Evolutionary conservation across 2,329 filamentous ascomycete species (phyloP).

Genomic region (Fusarium albosuccineum): DNA sequence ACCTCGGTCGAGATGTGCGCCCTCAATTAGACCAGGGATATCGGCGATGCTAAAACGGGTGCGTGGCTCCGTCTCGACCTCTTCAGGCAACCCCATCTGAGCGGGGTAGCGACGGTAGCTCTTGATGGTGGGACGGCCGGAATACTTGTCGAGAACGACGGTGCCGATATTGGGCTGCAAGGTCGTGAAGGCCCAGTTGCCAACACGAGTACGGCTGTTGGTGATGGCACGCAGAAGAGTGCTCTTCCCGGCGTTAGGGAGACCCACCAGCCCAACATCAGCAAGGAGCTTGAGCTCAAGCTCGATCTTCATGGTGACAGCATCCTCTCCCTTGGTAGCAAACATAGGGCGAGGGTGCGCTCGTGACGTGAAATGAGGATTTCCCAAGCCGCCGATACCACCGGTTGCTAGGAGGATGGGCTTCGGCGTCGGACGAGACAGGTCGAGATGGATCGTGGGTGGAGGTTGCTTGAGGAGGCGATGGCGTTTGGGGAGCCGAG

Average conservation of each 20-base stretch:
- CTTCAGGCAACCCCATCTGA: constrained; percentile 56
- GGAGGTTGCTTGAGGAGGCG: constrained; percentile 75
- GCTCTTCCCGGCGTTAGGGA: constrained; percentile 97
- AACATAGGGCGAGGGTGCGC: constrained; percentile 83
- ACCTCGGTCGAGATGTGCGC: constrained; percentile 91
- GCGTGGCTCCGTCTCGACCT: constrained; percentile 66
- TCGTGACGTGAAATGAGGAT: constrained; percentile 89
- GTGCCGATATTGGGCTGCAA: constrained; percentile 96
- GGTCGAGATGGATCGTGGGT: constrained; percentile 78
- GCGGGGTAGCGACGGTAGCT: constrained; percentile 51
- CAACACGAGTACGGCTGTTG: constrained; percentile 89
- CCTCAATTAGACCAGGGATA: constrained; percentile 93
- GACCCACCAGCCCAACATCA: constrained; percentile 92
- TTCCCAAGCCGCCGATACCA: constrained; percentile 89
- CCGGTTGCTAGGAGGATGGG: constrained; percentile 90
- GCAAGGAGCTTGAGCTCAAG: constrained; percentile 95
- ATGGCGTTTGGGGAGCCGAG: constrained; percentile 64
- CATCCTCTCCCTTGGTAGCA: constrained; percentile 86
- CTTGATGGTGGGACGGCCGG: constrained; percentile 74
- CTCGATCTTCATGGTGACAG: constrained; percentile 82
- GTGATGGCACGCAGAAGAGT: constrained; percentile 89
- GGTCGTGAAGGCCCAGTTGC: constrained; percentile 97
- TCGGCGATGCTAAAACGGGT: constrained; percentile 94
- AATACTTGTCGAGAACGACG: constrained; percentile 89
- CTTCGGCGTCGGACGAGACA: constrained; percentile 81